Percentiles rank a stretch among this genome's conserved stretches.
phyloP scores from a whole-genome alignment of 1,284 basidiomycete species.

The Peniophora sp. region DNA sequence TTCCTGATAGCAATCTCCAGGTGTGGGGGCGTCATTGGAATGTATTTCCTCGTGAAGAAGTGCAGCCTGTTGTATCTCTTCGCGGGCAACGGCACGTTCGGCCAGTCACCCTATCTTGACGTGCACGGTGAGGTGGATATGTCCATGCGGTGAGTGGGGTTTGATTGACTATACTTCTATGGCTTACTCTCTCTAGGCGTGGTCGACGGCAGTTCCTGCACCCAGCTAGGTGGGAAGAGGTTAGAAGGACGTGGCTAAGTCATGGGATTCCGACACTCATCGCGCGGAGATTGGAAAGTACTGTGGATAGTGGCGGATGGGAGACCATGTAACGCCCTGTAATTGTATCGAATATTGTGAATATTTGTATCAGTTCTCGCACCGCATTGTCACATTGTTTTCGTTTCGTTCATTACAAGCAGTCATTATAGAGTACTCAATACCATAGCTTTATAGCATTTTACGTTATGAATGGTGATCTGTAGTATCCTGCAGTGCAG shows the following conservation, averaged over 20 bases:
- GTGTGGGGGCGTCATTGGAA: constrained; percentile 83
- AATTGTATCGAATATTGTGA: neutral
- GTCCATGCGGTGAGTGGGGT: constrained; percentile 79
- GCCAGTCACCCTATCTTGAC: constrained; percentile 89
- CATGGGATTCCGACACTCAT: constrained; percentile 89
- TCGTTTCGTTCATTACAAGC: too few relatives aligned
- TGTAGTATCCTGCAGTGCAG: neutral
- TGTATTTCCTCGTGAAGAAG: constrained; percentile 90
- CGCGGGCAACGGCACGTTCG: constrained; percentile 83
- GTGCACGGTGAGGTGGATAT: constrained; percentile 92
- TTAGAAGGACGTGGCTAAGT: constrained; percentile 83
- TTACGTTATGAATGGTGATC: too few relatives aligned
- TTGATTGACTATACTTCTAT: neutral
- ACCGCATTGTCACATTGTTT: too few relatives aligned
- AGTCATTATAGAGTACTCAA: too few relatives aligned
- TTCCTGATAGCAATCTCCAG: constrained; percentile 31
- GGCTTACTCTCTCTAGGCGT: constrained; percentile 38
- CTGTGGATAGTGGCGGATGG: constrained; percentile 91
- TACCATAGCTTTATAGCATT: too few relatives aligned
- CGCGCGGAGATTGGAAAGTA: constrained; percentile 82
- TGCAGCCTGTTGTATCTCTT: constrained; percentile 93
- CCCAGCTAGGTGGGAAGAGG: constrained; percentile 83
- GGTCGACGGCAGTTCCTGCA: constrained; percentile 88
- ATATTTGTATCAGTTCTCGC: neutral
- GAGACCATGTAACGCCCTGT: constrained; percentile 57